Conservation (phyloP, 2,329 filamentous ascomycete species). For the Diaporthe aspalathi region DNA sequence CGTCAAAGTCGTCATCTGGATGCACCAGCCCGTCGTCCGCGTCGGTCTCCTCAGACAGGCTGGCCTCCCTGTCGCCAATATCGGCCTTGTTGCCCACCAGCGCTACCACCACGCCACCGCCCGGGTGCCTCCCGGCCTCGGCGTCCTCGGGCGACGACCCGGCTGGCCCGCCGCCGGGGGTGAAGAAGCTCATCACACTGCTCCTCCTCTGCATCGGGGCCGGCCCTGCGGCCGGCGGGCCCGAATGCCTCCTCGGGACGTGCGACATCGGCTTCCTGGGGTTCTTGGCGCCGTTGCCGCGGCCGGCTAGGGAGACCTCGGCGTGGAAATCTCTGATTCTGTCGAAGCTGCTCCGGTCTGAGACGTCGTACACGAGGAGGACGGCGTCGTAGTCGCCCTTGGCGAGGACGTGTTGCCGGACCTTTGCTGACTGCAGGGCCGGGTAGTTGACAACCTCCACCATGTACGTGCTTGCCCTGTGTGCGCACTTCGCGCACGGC, state of each 20-base stretch:
- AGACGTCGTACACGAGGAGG: slow-evolving; percentile 47
- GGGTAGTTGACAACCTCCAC: slow-evolving; percentile 48
- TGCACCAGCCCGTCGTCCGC: not conserved
- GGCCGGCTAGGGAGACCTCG: slow-evolving; percentile 42
- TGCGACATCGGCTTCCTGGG: slow-evolving; percentile 38
- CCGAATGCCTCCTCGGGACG: not conserved
- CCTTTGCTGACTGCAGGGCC: slow-evolving; percentile 40
- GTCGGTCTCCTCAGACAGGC: not conserved
- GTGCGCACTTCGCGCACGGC: slow-evolving; percentile 37
- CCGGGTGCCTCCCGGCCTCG: slow-evolving; percentile 30
- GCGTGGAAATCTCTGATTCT: slow-evolving; percentile 39
- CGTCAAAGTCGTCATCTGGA: not conserved
- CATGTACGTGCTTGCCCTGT: slow-evolving; percentile 43
- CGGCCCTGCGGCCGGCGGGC: not conserved
- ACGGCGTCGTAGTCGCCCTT: slow-evolving; percentile 46
- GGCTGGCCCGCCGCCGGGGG: not conserved
- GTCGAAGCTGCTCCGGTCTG: slow-evolving; percentile 42
- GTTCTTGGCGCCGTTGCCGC: not conserved
- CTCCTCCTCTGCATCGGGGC: not conserved
- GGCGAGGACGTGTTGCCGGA: slow-evolving; percentile 41
- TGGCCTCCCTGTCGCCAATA: slow-evolving; percentile 49
- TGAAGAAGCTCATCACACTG: slow-evolving; percentile 8
- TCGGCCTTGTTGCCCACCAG: slow-evolving; percentile 78
- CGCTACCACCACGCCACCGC: slow-evolving; percentile 64
- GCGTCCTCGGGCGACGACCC: not conserved